These are phyloP conservation scores for Leccinum disarticulatum DNA, from an alignment of 768 basidiomycete species.

Conservation along the genomic window DNA sequence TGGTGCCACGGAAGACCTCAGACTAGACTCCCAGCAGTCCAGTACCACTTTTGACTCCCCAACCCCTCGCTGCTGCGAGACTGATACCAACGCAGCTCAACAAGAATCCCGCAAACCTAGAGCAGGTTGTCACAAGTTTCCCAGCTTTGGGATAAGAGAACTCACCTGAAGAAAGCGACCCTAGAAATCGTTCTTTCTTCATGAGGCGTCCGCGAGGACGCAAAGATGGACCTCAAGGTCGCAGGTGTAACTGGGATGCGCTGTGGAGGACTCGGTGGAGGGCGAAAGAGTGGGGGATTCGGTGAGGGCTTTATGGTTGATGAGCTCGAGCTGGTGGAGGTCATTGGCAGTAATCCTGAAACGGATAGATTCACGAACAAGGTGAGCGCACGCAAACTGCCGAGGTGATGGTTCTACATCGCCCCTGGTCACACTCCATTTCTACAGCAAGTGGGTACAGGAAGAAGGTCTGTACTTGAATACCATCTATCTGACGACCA, in stretches of 20 bases:
- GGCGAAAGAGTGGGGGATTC: conserved; percentile 34
- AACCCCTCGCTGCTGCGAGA: conserved; percentile 66
- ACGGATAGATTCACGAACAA: background rate
- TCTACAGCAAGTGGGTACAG: background rate
- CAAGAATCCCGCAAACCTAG: conserved; percentile 78
- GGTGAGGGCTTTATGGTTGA: conserved; percentile 38
- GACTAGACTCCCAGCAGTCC: conserved; percentile 64
- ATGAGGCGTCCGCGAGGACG: conserved; percentile 76
- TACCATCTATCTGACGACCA: background rate
- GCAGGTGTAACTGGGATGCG: conserved; percentile 84
- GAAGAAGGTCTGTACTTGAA: background rate
- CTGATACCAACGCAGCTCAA: conserved; percentile 82
- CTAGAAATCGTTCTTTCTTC: conserved; percentile 85
- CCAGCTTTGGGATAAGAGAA: background rate
- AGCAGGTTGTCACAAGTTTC: background rate
- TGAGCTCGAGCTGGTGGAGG: conserved; percentile 49
- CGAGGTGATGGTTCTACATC: conserved; percentile 5
- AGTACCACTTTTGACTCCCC: conserved; percentile 66
- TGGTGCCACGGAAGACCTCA: conserved; percentile 19
- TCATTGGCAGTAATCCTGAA: conserved; percentile 8
- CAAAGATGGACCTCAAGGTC: conserved; percentile 79
- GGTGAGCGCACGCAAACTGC: conserved; percentile 22
- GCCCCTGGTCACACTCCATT: background rate
- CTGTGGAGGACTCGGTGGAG: conserved; percentile 47
- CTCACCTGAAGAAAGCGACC: conserved; percentile 82